These are phyloP conservation scores for Pseudofabraea citricarpa DNA, from an alignment of 2,329 filamentous ascomycete genomes.

Conservation along the genomic window DNA sequence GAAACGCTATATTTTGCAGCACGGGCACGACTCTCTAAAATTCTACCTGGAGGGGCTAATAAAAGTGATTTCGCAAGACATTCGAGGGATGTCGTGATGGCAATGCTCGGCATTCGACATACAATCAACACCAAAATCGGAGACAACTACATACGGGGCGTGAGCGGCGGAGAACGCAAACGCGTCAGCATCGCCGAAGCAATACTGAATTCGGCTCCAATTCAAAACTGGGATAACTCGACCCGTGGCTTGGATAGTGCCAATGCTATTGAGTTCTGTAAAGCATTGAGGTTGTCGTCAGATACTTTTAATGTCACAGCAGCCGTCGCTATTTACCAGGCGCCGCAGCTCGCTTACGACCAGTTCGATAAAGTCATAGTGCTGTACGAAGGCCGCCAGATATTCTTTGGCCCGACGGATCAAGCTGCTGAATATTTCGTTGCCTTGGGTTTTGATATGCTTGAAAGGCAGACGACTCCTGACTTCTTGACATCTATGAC, in stretches of 20 bases:
- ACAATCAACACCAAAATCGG: constrained; percentile 68
- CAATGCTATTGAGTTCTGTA: constrained; percentile 67
- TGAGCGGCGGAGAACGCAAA: constrained; percentile 67
- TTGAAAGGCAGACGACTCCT: constrained; percentile 44
- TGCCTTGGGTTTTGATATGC: constrained; percentile 64
- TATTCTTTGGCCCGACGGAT: constrained; percentile 62
- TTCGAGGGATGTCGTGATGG: constrained; percentile 53
- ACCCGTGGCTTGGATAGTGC: constrained; percentile 68
- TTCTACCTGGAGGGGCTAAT: neutral
- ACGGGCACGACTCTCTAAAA: constrained; percentile 38
- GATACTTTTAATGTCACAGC: constrained; percentile 58
- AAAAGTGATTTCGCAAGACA: neutral
- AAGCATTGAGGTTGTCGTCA: constrained; percentile 57
- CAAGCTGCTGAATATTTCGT: constrained; percentile 65
- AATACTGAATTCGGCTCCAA: constrained; percentile 47
- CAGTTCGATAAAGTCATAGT: constrained; percentile 64
- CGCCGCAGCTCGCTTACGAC: constrained; percentile 62
- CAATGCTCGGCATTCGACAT: constrained; percentile 66
- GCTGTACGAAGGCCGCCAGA: constrained; percentile 62
- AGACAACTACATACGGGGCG: constrained; percentile 62
- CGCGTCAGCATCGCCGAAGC: constrained; percentile 77
- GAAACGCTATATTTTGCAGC: constrained; percentile 69
- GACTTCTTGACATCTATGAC: constrained; percentile 77
- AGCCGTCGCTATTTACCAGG: constrained; percentile 66
- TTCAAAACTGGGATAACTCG: constrained; percentile 71